phyloP scores from a whole-genome alignment of 305 asterid genomes.

The Solanum chacoense region DNA sequence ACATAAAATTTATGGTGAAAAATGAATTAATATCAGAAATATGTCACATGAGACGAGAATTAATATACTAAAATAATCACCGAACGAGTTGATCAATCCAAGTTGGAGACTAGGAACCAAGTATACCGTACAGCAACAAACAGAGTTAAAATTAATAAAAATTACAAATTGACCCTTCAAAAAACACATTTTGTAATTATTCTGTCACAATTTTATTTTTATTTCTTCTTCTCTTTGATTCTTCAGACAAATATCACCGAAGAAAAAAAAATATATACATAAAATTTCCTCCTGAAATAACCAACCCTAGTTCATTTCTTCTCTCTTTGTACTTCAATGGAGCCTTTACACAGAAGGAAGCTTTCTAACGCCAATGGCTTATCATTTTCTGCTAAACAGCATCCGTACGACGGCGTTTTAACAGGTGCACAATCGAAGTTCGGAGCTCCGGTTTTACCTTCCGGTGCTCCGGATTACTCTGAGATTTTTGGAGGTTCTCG shows the following conservation, averaged over 20 bases:
- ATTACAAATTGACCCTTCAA: not conserved
- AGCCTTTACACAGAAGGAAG: conserved; percentile 56
- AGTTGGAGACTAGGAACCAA: not conserved
- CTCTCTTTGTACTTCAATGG: conserved; percentile 26
- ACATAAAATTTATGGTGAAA: not conserved
- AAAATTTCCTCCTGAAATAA: not conserved
- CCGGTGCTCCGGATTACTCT: conserved; percentile 33
- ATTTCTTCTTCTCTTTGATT: conserved; percentile 13
- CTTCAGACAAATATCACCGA: conserved; percentile 27
- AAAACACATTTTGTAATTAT: conserved; percentile 1
- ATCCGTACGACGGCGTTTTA: conserved; percentile 66
- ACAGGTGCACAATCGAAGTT: conserved; percentile 10
- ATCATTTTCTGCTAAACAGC: conserved; percentile 42
- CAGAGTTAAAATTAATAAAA: not conserved
- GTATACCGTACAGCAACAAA: not conserved
- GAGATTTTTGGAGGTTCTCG: conserved; percentile 61
- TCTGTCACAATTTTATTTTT: not conserved
- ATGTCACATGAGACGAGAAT: not conserved
- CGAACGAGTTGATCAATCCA: not conserved
- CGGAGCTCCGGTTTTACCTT: conserved; percentile 4
- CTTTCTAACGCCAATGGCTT: conserved; percentile 26
- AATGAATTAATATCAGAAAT: too few species aligned
- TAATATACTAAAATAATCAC: not conserved
- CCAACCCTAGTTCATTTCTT: not conserved
- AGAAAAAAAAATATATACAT: not conserved